Evolutionary conservation across 169 alveolate species (phyloP).

Genomic region (Babesia gibsoni): DNA sequence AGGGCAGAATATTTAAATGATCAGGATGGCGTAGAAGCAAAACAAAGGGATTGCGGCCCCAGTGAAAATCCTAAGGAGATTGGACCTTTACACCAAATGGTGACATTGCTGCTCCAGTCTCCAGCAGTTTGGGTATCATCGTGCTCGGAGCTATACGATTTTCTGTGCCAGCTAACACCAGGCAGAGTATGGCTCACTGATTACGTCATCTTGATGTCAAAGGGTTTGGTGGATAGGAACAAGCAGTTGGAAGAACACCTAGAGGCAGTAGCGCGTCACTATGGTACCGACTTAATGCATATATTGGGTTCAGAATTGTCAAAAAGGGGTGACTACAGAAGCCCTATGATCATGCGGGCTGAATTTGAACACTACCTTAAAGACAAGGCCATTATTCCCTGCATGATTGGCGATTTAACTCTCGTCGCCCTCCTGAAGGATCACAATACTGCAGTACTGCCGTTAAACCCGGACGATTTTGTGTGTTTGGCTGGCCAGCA

Average conservation of each 20-base stretch:
- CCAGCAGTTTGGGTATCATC: neutral
- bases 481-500: neutral
- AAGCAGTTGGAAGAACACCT: neutral
- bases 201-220: neutral
- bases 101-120: neutral
- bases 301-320: neutral
- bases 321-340: neutral
- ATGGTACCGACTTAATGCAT: neutral
- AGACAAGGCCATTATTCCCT: neutral
- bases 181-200: neutral
- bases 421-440: slow-evolving; percentile 1
- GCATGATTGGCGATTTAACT: neutral
- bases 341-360: slow-evolving; percentile 8
- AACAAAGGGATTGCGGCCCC: too few species aligned
- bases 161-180: neutral
- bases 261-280: neutral
- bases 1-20: too few species aligned
- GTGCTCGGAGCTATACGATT: neutral
- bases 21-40: too few species aligned
- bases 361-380: slow-evolving; percentile 7
- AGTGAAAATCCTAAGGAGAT: too few species aligned
- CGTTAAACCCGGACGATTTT: slow-evolving; percentile 5
- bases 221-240: neutral
- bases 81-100: too few species aligned
- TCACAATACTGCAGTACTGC: neutral